Evolutionary conservation across 805 yeast species (phyloP), one percentile per base, ranked within the genome.

Genomic region (Priceomyces fermenticarens): DNA sequence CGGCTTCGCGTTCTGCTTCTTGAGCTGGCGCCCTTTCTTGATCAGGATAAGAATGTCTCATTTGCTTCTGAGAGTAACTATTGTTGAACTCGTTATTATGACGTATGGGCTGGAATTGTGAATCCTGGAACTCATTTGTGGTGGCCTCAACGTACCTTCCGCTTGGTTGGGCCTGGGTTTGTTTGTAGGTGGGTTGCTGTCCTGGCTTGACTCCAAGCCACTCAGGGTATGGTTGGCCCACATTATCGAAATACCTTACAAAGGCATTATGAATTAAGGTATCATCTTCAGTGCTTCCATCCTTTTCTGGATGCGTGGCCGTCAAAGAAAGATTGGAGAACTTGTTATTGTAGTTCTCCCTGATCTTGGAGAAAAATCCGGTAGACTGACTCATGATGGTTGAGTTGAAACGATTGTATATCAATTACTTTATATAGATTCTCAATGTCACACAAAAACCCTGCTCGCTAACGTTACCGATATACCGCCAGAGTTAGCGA

Each of bases 231-330:
- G 64, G 59, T 36, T 57, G 53, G 28, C 53, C 47, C 13, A 51
- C 52, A 5, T 49, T 20, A 39, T 68, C 71, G 40, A 54, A 70
- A 48, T 63, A 65, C 38, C 60, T 61, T 30, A 67, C 68, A 44
- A 70, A 69, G 2, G 75, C 73, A 44, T 65, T 61, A 55, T 70
- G 74, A 46, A 70, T 62, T 40, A 70, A 55, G 1, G 75, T 70
- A 26, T 64, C 71, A 35, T 63, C 62, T 30, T 60, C 69, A 2
- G 58, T 42, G 37, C 42, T 39, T 4, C 75, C 75, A 51, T 70
- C 75, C 33, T 60, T 63, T 30, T 70, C 75, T 9, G 55, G 41
- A 32, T 53, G 44, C 4, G 49, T 45, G 20, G 54, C 47, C 11
- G 65, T 48, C 8, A 67, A 43, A 2, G 70, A 58, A 29, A 70